Conservation (phyloP, 345 rosid genomes). For the Arabis alpina region DNA sequence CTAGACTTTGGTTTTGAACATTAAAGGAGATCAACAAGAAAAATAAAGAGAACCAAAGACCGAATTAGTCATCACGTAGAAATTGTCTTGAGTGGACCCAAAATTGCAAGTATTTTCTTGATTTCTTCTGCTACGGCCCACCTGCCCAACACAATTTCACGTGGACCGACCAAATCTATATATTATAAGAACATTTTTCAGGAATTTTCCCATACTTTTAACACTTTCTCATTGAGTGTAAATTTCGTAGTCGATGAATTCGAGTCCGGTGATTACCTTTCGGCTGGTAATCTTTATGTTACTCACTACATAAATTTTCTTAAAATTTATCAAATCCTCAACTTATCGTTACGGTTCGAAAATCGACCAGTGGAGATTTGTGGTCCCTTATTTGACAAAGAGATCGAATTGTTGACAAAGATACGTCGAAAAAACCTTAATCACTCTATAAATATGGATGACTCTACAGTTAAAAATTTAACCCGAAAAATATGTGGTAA, state of each 20-base stretch:
- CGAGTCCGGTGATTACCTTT: background rate
- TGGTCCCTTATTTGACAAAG: background rate
- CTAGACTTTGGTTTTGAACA: slow-evolving; percentile 10
- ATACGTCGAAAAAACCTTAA: background rate
- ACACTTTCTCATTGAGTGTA: slow-evolving; percentile 6
- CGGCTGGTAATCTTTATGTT: slow-evolving; percentile 3
- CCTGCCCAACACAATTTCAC: slow-evolving; percentile 43
- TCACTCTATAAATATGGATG: background rate
- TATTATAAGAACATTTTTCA: too few species aligned
- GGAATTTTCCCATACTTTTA: background rate
- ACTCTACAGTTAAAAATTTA: background rate
- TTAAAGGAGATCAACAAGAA: background rate
- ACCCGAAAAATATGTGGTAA: background rate
- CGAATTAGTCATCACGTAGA: slow-evolving; percentile 31
- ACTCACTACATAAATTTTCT: background rate
- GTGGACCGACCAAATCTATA: slow-evolving; percentile 50
- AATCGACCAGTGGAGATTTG: slow-evolving; percentile 12
- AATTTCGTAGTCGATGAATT: background rate
- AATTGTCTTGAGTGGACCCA: slow-evolving; percentile 37
- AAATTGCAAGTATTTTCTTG: slow-evolving; percentile 24
- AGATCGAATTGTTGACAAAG: background rate
- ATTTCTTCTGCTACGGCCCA: slow-evolving; percentile 42
- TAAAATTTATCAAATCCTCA: slow-evolving; percentile 14
- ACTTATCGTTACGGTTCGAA: background rate
- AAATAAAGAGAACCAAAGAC: slow-evolving; percentile 27